Evolutionary conservation across 371 early-diverging fungal genomes (phyloP).

Genomic region (Zychaea mexicana): DNA sequence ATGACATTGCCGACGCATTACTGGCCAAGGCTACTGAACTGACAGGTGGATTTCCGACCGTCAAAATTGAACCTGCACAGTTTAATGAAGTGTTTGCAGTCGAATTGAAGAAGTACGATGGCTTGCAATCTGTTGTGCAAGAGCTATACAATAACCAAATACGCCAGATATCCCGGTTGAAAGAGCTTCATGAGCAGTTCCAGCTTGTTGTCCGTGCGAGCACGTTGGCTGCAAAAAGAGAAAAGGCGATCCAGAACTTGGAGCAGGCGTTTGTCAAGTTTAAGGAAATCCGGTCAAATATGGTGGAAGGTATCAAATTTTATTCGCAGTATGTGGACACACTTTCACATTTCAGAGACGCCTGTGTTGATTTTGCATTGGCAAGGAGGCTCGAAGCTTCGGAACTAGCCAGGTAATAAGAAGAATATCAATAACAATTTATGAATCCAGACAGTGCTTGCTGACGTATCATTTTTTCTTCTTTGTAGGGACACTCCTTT

Average conservation of each 20-base stretch:
- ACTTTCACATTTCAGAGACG: constrained; percentile 57
- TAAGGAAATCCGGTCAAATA: constrained; percentile 63
- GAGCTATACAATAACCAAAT: constrained; percentile 59
- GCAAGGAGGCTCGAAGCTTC: constrained; percentile 73
- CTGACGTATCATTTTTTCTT: no score
- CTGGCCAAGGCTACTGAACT: constrained; percentile 41
- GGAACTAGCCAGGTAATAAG: constrained; percentile 54
- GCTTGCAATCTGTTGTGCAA: constrained; percentile 46
- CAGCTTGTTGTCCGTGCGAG: constrained; percentile 53
- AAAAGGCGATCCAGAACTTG: constrained; percentile 68
- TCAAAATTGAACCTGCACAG: constrained; percentile 74
- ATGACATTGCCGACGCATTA: constrained; percentile 67
- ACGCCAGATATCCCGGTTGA: constrained; percentile 51
- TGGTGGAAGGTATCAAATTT: constrained; percentile 78
- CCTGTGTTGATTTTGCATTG: constrained; percentile 69
- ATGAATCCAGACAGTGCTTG: no score
- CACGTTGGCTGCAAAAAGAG: constrained; percentile 56
- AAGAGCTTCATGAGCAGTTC: constrained; percentile 64
- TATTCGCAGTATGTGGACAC: constrained; percentile 71
- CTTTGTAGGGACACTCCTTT: background rate
- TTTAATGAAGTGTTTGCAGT: constrained; percentile 68
- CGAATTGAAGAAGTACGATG: constrained; percentile 68
- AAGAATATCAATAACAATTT: no score
- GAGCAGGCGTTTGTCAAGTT: constrained; percentile 70
- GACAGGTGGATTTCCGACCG: constrained; percentile 55